Evolutionary conservation across 768 basidiomycete species (phyloP).

Genomic region (Leucocoprinus birnbaumii): DNA sequence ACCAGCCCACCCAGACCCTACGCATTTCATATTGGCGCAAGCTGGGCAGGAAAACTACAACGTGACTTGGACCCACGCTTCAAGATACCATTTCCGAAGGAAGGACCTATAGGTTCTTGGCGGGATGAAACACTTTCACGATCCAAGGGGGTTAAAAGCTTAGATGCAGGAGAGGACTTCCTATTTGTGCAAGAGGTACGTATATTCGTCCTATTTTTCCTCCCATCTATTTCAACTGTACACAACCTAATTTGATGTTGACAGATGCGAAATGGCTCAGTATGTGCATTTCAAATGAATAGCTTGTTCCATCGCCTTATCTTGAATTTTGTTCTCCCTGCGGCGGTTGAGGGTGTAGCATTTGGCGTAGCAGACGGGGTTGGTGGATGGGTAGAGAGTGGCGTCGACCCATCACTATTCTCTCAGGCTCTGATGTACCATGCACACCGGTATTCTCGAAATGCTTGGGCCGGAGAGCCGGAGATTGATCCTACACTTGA

Average conservation of each 20-base stretch:
- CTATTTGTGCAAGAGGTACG: constrained; percentile 67
- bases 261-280: constrained; percentile 81
- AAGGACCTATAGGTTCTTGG: constrained; percentile 65
- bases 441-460: constrained; percentile 67
- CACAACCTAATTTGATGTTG: no score
- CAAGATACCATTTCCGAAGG: constrained; percentile 52
- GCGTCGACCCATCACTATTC: constrained; percentile 87
- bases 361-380: constrained; percentile 92
- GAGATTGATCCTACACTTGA: constrained; percentile 79
- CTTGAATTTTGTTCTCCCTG: constrained; percentile 21
- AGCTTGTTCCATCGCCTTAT: constrained; percentile 12
- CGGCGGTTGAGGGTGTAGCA: constrained; percentile 57
- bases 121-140: constrained; percentile 58
- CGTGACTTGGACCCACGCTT: constrained; percentile 25
- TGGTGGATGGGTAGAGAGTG: constrained; percentile 84
- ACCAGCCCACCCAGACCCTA: constrained; percentile 41
- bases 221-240: neutral
- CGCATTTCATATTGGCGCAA: constrained; percentile 71
- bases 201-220: neutral
- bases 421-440: constrained; percentile 91
- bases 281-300: constrained; percentile 40
- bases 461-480: constrained; percentile 81
- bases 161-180: constrained; percentile 46
- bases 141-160: constrained; percentile 35
- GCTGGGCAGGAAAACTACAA: constrained; percentile 75